Evolutionary conservation across 2,329 filamentous ascomycete species (phyloP), one percentile per base, ranked within the genome.

Genomic region (Diaporthe batatas): DNA sequence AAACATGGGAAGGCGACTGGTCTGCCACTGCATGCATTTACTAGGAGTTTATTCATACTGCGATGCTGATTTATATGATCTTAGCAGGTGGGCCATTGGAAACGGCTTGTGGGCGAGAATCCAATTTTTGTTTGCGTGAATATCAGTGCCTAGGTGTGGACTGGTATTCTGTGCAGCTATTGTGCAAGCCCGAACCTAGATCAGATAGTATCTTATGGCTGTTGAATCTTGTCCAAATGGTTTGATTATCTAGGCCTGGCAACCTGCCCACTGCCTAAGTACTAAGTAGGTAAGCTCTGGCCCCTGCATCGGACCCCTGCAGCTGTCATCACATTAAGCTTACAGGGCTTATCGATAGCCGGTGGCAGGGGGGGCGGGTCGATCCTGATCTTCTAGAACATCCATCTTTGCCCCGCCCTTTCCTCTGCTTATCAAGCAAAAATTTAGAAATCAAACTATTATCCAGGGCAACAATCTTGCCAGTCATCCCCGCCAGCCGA

Each of bases 401-500:
- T 49, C n/a, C 16, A 54, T 49, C n/a, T 58, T 70, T 44, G 73
- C 73, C 73, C 73, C 71, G 71, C 67, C 57, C 70, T 62, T 65
- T n/a, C 51, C 34, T 32, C 53, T 70, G 73, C 71, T 73, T 74
- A 73, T 68, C 71, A 74, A 74, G 73, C 73, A 73, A 74, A 74
- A 68, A 72, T 74, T 74, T 74, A 72, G 71, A 72, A 74, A 69
- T 74, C 71, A 53, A 51, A 62, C 42, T 18, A 18, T 39, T 25
- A 25, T 53, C 53, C 12, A 34, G 49, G 44, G 29, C 53, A 16
- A 42, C 59, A 71, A 39, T 42, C 34, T 14, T 6, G 29, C 23
- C 23, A 49, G 42, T 39, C n/a, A 25, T 21, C 10, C 57, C 2
- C 21, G 18, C 62, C 32, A 23, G 62, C 18, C 34, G 32, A 21